Evolutionary conservation across 306 rosid species (phyloP), one percentile per base, ranked within the genome.

Genomic region (Rosa persica): DNA sequence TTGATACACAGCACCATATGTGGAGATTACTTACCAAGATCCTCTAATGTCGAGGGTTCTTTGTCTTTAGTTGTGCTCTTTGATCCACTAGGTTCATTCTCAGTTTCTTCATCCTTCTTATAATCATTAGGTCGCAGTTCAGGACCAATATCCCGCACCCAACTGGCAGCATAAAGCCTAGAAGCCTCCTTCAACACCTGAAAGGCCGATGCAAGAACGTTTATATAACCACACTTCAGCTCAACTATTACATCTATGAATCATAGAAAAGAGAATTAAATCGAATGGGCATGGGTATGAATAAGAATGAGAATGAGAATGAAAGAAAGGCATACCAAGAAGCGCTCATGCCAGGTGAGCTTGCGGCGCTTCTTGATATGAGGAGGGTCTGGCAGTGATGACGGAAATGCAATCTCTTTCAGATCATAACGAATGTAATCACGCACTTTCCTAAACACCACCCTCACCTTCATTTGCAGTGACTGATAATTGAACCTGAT

Each of bases 141-240:
- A 51, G 97, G 98, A 83, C 98, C 97, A 42, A 94, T 90, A 78
- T 94, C 95, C 61, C 93, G 91, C 52, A 92, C 92, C 97, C 97
- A 94, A 86, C 97, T 89, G 69, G 92, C 97, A 52, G 88, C 90
- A 83, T 94, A 92, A 77, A 92, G 92, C 91, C 91, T 89, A 76
- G 90, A 54, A 73, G 97, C 97, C 80, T 84, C 87, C 88, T 90
- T 94, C 83, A 94, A 82, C 67, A 94, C 92, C 97, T 92, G 81
- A 66, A 38, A 78, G 52, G 34, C 65, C 68, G 52, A 60, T 16
- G 51, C 55, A 60, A 67, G 30, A 76, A 51, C 34, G 27, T 15
- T 57, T 17, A 60, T 55, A 58, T 49, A 22, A 81, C 43, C 58
- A 76, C 54, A 39, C n/a, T 27, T 23, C 39, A 43, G 20, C 5